Evolutionary conservation across 768 basidiomycete genomes (phyloP).

Genomic region (Lentinula guzmanii): DNA sequence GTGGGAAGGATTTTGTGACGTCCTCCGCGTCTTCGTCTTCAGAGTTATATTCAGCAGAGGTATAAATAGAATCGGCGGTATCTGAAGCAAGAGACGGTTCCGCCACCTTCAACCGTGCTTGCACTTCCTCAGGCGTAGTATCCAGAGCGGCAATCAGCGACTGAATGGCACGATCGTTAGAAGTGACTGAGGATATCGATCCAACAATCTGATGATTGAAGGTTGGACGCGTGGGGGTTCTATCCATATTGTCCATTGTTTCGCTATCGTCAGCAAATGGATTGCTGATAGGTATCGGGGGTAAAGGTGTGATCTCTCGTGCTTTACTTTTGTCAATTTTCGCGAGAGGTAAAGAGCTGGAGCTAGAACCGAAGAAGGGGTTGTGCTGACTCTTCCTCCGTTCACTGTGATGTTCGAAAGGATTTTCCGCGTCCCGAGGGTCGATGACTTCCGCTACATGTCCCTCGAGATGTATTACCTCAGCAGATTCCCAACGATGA

Average conservation of each 20-base stretch:
- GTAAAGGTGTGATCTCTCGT: slow-evolving; percentile 19
- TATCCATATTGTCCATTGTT: slow-evolving; percentile 6
- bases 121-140: slow-evolving; percentile 36
- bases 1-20: slow-evolving; percentile 31
- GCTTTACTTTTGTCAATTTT: slow-evolving; percentile 33
- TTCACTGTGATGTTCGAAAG: slow-evolving; percentile 17
- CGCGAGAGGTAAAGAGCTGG: slow-evolving; percentile 15
- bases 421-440: slow-evolving; percentile 22
- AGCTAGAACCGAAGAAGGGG: slow-evolving; percentile 18
- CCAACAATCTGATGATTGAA: slow-evolving; percentile 22
- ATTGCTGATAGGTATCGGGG: slow-evolving; percentile 18
- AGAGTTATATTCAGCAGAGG: slow-evolving; percentile 10
- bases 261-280: slow-evolving; percentile 28
- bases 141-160: slow-evolving; percentile 69
- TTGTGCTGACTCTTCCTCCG: slow-evolving; percentile 34
- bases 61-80: slow-evolving; percentile 26
- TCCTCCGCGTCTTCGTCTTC: slow-evolving; percentile 22
- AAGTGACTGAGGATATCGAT: slow-evolving; percentile 33
- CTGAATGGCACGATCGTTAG: slow-evolving; percentile 49
- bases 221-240: slow-evolving; percentile 23
- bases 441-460: slow-evolving; percentile 24
- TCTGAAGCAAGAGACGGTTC: slow-evolving; percentile 41
- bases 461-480: slow-evolving; percentile 45
- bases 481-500: slow-evolving; percentile 68
- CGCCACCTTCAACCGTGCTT: slow-evolving; percentile 46